Percentiles rank a stretch among this genome's conserved stretches.
Evolutionary conservation across 305 asterid genomes (phyloP).

Genomic region (Solanum hybrid): DNA sequence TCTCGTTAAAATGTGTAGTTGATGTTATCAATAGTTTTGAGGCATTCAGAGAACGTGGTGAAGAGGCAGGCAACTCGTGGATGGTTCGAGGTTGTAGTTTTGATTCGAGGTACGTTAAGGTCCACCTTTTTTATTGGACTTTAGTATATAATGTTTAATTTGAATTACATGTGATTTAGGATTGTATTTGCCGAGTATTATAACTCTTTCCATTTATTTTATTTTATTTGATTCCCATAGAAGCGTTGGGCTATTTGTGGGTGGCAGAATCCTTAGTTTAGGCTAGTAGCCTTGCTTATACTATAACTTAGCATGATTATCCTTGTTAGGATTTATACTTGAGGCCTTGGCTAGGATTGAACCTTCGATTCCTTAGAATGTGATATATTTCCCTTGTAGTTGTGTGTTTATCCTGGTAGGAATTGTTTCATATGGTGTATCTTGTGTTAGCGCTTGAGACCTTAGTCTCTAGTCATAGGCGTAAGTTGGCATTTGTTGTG

Average conservation of each 20-base stretch:
- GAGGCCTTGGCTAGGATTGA: not conserved
- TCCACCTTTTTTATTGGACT: not conserved
- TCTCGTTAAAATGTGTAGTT: not conserved
- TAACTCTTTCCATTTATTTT: not conserved
- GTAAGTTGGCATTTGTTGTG: not conserved
- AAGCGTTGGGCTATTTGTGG: not conserved
- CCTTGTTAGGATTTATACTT: not conserved
- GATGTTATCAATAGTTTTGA: not conserved
- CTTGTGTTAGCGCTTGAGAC: not conserved
- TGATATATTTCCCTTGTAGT: not conserved
- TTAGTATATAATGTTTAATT: no score
- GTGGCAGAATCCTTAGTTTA: not conserved
- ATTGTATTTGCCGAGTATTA: not conserved
- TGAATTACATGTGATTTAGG: not conserved
- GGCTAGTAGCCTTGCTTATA: not conserved
- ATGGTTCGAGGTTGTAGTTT: not conserved
- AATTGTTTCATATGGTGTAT: not conserved
- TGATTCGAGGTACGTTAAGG: not conserved
- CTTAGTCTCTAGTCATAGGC: not conserved
- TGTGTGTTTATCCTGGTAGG: not conserved
- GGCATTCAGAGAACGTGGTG: not conserved
- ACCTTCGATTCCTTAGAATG: not conserved
- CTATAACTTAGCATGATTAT: not conserved
- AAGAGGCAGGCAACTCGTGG: not conserved
- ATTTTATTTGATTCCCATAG: not conserved